Percentiles rank a stretch among this genome's conserved stretches.
Conservation (phyloP, 1,139 yeast species). For the Meyerozyma elateridarum region DNA sequence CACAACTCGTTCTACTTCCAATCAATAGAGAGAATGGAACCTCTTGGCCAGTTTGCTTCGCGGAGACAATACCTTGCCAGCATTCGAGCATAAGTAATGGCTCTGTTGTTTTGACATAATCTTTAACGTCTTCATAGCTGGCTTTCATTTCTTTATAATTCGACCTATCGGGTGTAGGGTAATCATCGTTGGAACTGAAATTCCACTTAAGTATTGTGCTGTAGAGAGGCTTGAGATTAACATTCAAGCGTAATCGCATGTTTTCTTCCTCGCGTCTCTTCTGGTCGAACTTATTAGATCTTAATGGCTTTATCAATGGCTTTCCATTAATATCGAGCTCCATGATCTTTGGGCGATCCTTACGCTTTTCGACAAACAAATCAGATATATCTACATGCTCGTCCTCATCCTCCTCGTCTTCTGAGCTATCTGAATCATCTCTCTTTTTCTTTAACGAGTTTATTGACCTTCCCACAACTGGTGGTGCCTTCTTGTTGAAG, state of each 20-base stretch:
- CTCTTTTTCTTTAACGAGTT: slow-evolving; percentile 28
- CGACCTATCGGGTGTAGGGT: slow-evolving; percentile 48
- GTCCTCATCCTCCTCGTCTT: slow-evolving; percentile 28
- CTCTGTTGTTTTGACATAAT: slow-evolving; percentile 64
- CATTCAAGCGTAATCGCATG: slow-evolving; percentile 76
- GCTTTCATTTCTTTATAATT: slow-evolving; percentile 34
- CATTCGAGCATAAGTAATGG: slow-evolving; percentile 85
- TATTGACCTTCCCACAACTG: slow-evolving; percentile 33
- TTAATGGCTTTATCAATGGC: slow-evolving; percentile 19
- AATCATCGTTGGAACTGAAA: slow-evolving; percentile 51
- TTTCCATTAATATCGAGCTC: slow-evolving; percentile 38
- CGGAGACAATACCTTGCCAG: slow-evolving; percentile 84
- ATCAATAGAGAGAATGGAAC: slow-evolving; percentile 63
- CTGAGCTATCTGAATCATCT: slow-evolving; percentile 29
- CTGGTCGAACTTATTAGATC: slow-evolving; percentile 20
- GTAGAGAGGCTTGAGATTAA: slow-evolving; percentile 74
- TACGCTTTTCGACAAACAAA: slow-evolving; percentile 34
- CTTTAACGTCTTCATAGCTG: slow-evolving; percentile 53
- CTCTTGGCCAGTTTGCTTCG: slow-evolving; percentile 61
- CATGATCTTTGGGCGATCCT: slow-evolving; percentile 29
- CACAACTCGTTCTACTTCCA: slow-evolving; percentile 80
- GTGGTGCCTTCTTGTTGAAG: slow-evolving; percentile 45
- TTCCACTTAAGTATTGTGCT: slow-evolving; percentile 72
- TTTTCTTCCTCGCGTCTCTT: slow-evolving; percentile 67
- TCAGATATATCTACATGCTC: slow-evolving; percentile 39